Conservation (phyloP, 441 rosid genomes). For the Geranium incanum region DNA sequence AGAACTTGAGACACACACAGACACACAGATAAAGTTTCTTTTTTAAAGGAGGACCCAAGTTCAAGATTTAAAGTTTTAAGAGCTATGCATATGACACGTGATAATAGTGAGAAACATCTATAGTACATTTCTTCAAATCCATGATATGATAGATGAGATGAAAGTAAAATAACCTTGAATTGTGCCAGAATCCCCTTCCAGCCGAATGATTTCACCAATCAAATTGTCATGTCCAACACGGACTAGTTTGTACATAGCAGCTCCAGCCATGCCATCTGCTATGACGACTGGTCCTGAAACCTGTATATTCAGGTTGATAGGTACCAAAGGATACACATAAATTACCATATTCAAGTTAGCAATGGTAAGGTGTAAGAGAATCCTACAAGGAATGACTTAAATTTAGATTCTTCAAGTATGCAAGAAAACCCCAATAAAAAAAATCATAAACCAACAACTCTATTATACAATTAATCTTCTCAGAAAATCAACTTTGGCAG, state of each 20-base stretch:
- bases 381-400: background rate
- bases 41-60: background rate
- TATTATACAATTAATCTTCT: background rate
- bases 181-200: constrained; percentile 96
- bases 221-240: constrained; percentile 96
- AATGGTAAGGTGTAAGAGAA: background rate
- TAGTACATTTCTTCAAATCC: background rate
- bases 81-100: background rate
- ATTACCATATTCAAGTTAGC: background rate
- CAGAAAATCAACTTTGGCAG: background rate
- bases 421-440: background rate
- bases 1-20: too few species aligned
- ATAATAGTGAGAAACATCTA: background rate
- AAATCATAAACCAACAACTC: background rate
- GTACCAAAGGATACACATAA: background rate
- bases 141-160: background rate
- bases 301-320: constrained; percentile 30
- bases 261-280: constrained; percentile 99
- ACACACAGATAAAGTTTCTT: too few species aligned
- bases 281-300: constrained; percentile 97
- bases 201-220: constrained; percentile 91
- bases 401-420: background rate
- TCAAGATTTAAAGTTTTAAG: background rate
- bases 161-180: constrained; percentile 71
- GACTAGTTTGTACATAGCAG: constrained; percentile 98